phyloP scores from a whole-genome alignment of 1,284 basidiomycete species.

The Violaceomyces palustris region DNA sequence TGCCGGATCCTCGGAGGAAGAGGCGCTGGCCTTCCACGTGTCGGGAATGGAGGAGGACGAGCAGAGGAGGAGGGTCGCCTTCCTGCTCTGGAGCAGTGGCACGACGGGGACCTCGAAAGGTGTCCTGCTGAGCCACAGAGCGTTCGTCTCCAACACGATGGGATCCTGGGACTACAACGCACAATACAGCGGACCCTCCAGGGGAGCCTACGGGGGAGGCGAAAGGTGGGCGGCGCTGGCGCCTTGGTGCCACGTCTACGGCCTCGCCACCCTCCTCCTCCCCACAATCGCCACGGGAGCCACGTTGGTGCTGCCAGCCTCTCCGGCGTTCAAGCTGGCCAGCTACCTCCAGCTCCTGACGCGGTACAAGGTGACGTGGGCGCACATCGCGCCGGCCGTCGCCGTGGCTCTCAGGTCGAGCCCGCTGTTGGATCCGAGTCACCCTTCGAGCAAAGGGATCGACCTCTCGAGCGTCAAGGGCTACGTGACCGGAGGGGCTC shows the following conservation, averaged over 20 bases:
- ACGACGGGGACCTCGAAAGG: constrained; percentile 54
- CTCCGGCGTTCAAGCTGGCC: constrained; percentile 49
- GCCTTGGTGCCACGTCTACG: constrained; percentile 52
- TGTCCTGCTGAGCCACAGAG: constrained; percentile 51
- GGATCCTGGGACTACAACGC: constrained; percentile 38
- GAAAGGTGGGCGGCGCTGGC: constrained; percentile 51
- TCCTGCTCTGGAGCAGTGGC: constrained; percentile 52
- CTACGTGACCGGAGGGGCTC: constrained; percentile 54
- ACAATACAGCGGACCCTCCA: constrained; percentile 15
- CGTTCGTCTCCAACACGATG: constrained; percentile 43
- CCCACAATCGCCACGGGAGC: constrained; percentile 49
- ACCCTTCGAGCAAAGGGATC: constrained; percentile 25
- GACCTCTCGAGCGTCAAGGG: constrained; percentile 51
- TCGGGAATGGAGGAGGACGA: constrained; percentile 22
- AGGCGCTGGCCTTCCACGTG: constrained; percentile 11
- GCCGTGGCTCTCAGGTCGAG: constrained; percentile 53
- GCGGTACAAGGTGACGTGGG: constrained; percentile 49
- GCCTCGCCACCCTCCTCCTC: constrained; percentile 48
- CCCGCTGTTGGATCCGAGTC: constrained; percentile 30
- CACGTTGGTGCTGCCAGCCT: constrained; percentile 46
- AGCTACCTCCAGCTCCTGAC: constrained; percentile 50
- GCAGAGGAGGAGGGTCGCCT: constrained; percentile 29
- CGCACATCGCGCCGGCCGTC: constrained; percentile 54
- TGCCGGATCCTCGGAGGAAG: constrained; percentile 19
- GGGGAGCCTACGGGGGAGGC: constrained; percentile 15